Evolutionary conservation across 257 asterid species (phyloP).

Genomic region (Euphrasia confusa): DNA sequence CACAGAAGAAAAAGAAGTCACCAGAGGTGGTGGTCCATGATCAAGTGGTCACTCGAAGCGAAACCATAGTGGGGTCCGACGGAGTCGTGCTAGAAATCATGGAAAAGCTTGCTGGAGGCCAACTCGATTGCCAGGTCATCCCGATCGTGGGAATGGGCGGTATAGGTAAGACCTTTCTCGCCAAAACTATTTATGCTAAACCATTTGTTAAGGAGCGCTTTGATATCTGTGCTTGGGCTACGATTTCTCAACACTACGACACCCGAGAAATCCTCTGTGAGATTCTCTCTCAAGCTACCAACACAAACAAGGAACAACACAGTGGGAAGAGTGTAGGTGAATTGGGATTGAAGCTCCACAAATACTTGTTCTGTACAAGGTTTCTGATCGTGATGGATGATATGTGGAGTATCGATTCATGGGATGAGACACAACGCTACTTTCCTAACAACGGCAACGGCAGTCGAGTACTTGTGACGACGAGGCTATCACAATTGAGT

Average conservation of each 20-base stretch:
- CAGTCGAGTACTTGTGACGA: slow-evolving; percentile 29
- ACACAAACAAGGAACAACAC: neutral
- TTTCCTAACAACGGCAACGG: slow-evolving; percentile 13
- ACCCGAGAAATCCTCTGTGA: neutral
- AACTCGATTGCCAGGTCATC: neutral
- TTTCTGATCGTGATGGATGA: slow-evolving; percentile 25
- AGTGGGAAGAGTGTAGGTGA: neutral
- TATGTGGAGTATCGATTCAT: slow-evolving; percentile 15
- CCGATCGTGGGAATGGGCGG: slow-evolving; percentile 22
- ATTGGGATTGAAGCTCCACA: slow-evolving; percentile 20
- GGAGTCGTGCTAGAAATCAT: no score
- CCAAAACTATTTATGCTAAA: neutral
- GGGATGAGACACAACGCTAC: neutral
- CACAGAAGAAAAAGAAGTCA: no score
- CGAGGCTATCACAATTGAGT: slow-evolving; percentile 2
- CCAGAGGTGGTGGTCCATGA: no score
- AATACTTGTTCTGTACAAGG: slow-evolving; percentile 19
- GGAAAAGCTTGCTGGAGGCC: neutral
- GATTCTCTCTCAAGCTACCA: neutral
- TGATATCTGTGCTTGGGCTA: slow-evolving; percentile 17
- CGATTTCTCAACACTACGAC: slow-evolving; percentile 14
- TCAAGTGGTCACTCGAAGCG: no score
- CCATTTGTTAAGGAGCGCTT: neutral
- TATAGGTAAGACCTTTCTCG: slow-evolving; percentile 16
- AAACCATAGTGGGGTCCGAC: no score